phyloP scores from a whole-genome alignment of 331 rosid genomes.

The Malus hybrid region DNA sequence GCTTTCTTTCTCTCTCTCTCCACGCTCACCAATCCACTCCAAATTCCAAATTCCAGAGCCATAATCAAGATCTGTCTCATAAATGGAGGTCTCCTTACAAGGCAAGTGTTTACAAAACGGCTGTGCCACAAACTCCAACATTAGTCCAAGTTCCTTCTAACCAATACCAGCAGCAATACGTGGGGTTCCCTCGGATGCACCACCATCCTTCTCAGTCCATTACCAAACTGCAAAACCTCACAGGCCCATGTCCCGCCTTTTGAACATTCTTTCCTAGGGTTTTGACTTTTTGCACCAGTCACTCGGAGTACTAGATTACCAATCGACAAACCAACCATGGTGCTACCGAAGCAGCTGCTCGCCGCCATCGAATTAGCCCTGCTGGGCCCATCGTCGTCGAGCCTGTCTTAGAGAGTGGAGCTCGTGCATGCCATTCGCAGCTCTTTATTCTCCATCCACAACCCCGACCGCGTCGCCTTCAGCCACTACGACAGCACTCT shows the following conservation, averaged over 20 bases:
- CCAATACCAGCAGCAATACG: too few relatives aligned
- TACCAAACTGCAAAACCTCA: neutral
- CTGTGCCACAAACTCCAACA: too few relatives aligned
- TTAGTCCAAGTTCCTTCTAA: too few relatives aligned
- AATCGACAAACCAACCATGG: constrained; percentile 25
- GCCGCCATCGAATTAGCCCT: constrained; percentile 59
- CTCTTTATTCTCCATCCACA: constrained; percentile 50
- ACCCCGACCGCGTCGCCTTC: constrained; percentile 72
- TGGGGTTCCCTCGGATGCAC: too few relatives aligned
- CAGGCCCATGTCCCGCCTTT: constrained; percentile 14
- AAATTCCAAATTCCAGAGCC: too few relatives aligned
- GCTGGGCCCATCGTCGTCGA: constrained; percentile 61
- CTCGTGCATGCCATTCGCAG: constrained; percentile 74
- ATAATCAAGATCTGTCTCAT: too few relatives aligned
- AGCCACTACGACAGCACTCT: constrained; percentile 79
- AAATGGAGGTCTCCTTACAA: too few relatives aligned
- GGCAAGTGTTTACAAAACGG: too few relatives aligned
- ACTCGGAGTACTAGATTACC: neutral
- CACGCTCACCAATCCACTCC: too few relatives aligned
- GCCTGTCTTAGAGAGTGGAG: constrained; percentile 60
- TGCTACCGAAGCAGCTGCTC: constrained; percentile 70
- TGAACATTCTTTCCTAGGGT: constrained; percentile 8
- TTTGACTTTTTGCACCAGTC: constrained; percentile 5
- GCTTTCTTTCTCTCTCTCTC: too few relatives aligned
- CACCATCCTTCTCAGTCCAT: too few relatives aligned